Conservation (phyloP, 768 basidiomycete species). For the Mycena galericulata region DNA sequence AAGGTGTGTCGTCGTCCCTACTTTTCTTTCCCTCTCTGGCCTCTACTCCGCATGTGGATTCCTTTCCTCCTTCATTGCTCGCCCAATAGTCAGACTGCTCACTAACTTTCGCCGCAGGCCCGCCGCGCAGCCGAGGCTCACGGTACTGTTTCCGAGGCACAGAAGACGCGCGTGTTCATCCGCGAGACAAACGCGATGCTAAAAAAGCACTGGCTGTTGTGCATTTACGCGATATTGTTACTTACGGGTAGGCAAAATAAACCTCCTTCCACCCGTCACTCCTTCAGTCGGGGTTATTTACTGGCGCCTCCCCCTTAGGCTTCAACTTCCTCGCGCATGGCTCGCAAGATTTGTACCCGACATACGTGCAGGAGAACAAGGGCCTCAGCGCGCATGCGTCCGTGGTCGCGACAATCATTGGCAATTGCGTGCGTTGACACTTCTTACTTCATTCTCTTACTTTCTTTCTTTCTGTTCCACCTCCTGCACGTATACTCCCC, state of each 20-base stretch:
- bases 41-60: constrained; percentile 2
- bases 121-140: constrained; percentile 29
- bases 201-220: constrained; percentile 83
- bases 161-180: constrained; percentile 80
- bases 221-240: constrained; percentile 87
- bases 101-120: constrained; percentile 15
- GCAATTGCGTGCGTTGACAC: constrained; percentile 63
- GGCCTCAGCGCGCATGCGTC: constrained; percentile 67
- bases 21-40: constrained; percentile 8
- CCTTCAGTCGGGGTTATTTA: not conserved
- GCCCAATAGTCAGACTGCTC: constrained; percentile 9
- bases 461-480: too few species aligned
- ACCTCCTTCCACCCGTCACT: not conserved
- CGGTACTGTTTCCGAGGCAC: constrained; percentile 43
- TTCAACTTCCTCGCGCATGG: constrained; percentile 78
- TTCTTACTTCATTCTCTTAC: constrained; percentile 9
- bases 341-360: constrained; percentile 82
- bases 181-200: constrained; percentile 82
- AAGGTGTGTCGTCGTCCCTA: constrained; percentile 18
- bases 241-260: constrained; percentile 63
- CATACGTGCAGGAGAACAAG: constrained; percentile 75
- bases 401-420: constrained; percentile 84
- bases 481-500: constrained; percentile 5
- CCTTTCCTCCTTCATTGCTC: too few species aligned
- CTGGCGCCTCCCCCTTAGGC: constrained; percentile 34